These are phyloP conservation scores for Stephanodiscus minutulus DNA, from an alignment of 108 stramenopile species.

Conservation along the genomic window DNA sequence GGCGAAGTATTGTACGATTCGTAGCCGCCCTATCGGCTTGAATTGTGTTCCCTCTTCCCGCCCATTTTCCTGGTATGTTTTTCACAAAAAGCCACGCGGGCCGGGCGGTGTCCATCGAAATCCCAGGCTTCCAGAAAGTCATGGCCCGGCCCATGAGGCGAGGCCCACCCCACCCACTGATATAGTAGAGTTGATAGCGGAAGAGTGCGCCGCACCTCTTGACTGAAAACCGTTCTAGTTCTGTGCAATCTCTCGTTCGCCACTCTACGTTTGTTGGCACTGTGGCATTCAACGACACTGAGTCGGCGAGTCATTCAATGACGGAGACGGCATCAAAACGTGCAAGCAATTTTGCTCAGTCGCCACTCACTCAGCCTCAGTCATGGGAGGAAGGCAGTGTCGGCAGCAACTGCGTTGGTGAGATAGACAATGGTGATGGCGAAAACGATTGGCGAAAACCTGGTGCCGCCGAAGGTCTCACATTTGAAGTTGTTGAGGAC, in stretches of 20 bases:
- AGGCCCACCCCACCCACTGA: no score
- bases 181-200: no score
- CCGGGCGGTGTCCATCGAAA: no score
- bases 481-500: not conserved
- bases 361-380: constrained; percentile 4
- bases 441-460: not conserved
- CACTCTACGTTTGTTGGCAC: not conserved
- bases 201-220: no score
- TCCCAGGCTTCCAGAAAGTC: no score
- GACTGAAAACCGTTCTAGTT: not conserved
- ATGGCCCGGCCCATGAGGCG: no score
- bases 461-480: not conserved
- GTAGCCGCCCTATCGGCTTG: no score
- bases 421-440: not conserved
- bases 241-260: not conserved
- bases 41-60: no score
- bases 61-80: no score
- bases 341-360: not conserved
- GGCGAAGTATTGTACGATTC: no score
- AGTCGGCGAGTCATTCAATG: not conserved
- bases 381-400: constrained; percentile 1
- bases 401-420: not conserved
- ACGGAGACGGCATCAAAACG: constrained; percentile 24
- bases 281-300: not conserved
- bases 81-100: no score